A percentile compares a stretch with the other conserved stretches of the same genome.
Conservation (phyloP, 2,329 filamentous ascomycete genomes). For the Exophiala sp. region DNA sequence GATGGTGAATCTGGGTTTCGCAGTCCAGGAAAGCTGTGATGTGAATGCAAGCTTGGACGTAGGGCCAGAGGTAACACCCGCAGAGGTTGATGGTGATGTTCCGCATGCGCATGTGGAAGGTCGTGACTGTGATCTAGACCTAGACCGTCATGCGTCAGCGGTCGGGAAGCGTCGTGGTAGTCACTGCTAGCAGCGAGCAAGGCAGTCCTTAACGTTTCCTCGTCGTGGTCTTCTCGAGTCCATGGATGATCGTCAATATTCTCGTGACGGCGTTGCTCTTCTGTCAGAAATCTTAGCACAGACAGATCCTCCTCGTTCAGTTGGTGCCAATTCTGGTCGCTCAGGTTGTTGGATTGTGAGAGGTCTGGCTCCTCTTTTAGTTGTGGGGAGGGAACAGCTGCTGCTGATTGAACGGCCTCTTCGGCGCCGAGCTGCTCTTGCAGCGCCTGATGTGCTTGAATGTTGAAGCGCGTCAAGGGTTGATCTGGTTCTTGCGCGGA, state of each 20-base stretch:
- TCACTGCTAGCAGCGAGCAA: neutral
- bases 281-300: neutral
- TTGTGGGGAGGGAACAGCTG: neutral
- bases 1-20: neutral
- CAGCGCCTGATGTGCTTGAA: constrained; percentile 21
- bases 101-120: neutral
- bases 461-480: constrained; percentile 19
- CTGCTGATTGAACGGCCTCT: neutral
- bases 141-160: neutral
- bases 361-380: constrained; percentile 1
- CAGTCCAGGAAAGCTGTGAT: constrained; percentile 13
- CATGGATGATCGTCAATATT: neutral
- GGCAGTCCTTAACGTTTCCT: neutral
- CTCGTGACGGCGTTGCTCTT: neutral
- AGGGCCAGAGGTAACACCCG: constrained; percentile 5
- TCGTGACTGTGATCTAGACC: neutral
- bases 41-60: constrained; percentile 7
- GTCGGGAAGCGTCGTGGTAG: no score
- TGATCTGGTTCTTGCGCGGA: neutral
- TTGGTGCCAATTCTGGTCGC: neutral
- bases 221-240: neutral
- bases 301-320: constrained; percentile 3
- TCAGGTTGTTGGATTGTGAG: neutral
- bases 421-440: constrained; percentile 22
- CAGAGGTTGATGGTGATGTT: constrained; percentile 1